phyloP scores from a whole-genome alignment of 169 alveolate genomes.

The Plasmodium falciparum region DNA sequence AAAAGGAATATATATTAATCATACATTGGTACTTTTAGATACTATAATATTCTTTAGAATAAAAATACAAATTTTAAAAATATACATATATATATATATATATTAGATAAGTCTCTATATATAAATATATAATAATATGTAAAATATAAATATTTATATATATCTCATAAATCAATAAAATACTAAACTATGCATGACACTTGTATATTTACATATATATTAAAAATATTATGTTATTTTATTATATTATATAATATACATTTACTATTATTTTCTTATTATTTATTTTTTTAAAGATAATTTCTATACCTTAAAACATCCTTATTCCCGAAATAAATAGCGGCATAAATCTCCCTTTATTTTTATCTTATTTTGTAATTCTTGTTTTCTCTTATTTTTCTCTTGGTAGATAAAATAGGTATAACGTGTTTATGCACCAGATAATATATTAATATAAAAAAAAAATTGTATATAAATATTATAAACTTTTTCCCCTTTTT shows the following conservation, averaged over 20 bases:
- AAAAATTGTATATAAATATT: conserved; percentile 5
- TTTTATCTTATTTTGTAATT: conserved; percentile 10
- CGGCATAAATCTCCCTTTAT: background rate
- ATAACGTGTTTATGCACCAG: conserved; percentile 59
- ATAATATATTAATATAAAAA: background rate
- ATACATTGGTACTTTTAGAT: no score
- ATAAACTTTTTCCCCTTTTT: conserved; percentile 11
- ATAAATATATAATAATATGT: background rate
- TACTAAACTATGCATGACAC: no score
- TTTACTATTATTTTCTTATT: background rate
- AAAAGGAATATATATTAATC: no score
- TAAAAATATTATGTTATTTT: no score
- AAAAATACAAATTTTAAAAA: no score
- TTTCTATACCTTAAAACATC: conserved; percentile 47
- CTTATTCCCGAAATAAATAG: conserved; percentile 2
- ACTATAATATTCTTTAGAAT: no score
- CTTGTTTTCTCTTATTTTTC: conserved; percentile 5
- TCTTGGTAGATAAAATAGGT: background rate
- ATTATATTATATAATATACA: background rate
- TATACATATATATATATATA: no score
- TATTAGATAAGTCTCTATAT: no score
- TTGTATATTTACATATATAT: no score
- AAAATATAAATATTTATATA: background rate
- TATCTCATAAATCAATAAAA: no score
- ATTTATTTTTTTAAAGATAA: background rate